Evolutionary conservation across 257 asterid genomes (phyloP), one percentile per base, ranked within the genome.

Genomic region (Solanum medicagineum): DNA sequence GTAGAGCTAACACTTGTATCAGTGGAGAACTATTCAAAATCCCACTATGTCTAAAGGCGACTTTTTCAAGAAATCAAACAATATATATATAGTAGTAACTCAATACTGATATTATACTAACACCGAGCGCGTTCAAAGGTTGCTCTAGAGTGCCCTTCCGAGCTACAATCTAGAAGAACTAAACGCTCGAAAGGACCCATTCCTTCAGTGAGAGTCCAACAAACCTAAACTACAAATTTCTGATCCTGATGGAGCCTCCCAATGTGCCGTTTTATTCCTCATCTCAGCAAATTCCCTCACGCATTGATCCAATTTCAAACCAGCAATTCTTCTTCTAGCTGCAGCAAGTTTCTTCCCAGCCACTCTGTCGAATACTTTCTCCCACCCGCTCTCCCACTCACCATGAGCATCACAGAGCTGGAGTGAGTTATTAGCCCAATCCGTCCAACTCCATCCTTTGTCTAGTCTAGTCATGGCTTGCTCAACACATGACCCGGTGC

Each of bases 391-490:
- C 79, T 94, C 97, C 99, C 98, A 94, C 4, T 91, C 94, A 3
- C 88, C 85, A 32, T 81, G 97, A 24, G 99, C 98, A 80, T 97
- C 91, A 49, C 99, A 97, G 0, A 97, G 95, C 88, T 91, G 86
- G 1, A 95, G 83, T 0, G 92, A 40, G 81, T 87, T 84, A 22
- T 92, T 87, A 16, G 91, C 81, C 98, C 98, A 97, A 84, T 94
- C 97, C 2, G 96, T 95, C 98, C 97, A 95, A 88, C 99, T 93
- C 99, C 99, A 95, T 29, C 91, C 88, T 22, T 59, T 90, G 16
- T 86, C 29, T 0, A 95, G 88, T 86, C 85, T 74, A 47, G 75
- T 77, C 98, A 95, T 96, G 3, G 92, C 65, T 4, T 87, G 90
- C 85, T 92, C 96, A 11, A 94, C 94, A 24, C 99, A 97, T 0